Base-by-base conservation (phyloP, 2,329 filamentous ascomycete species). In the Diplodia mutila region DNA sequence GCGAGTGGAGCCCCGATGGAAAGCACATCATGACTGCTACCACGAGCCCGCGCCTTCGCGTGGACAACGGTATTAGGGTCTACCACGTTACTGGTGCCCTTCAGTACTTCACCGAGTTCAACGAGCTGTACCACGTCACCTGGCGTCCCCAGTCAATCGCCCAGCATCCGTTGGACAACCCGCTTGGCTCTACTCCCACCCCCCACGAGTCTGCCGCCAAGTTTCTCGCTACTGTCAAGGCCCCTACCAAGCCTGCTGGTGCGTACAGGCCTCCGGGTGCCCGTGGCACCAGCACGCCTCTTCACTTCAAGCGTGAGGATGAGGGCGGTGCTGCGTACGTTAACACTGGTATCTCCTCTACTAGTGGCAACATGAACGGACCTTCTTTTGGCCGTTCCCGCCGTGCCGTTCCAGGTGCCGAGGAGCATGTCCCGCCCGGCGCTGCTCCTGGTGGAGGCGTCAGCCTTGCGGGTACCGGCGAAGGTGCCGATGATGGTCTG, bases 11-110 rank as follows among this genome's bases (percentile, higher is more conserved):
- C 75, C 93, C 95, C 6, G 95, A 99, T 79, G 96, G 94, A 74
- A 92, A 91, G 75, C 95, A 94, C 79, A 94, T 99, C 77, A 86
- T 99, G 84, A 98, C 95, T 51, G 95, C 95, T n/a, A 99, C 94
- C 23, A 98, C 94, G 16, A 97, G 93, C 72, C 95, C 95, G 5
- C 90, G 95, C 70, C 87, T 99, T 68, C 91, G 95, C 72, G 95
- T 99, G 52, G 95, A 99, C 83, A 99, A 99, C 75, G 95, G 94
- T 69, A 87, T 99, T 73, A 94, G 94, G 78, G 87, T 99, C 73
- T 99, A 94, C 92, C 94, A 99, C 79, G 90, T 97, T 39, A 87
- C 89, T 70, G 95, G 95, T 54, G 86, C 86, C 42, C 84, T 99
- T 73, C 94, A 97, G 91, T 99, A 97, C 84, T 92, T 93, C 75